A percentile compares a stretch with the other conserved stretches of the same genome.
Evolutionary conservation across 2,329 filamentous ascomycete genomes (phyloP).

Genomic region (Epichloe aotearoae): DNA sequence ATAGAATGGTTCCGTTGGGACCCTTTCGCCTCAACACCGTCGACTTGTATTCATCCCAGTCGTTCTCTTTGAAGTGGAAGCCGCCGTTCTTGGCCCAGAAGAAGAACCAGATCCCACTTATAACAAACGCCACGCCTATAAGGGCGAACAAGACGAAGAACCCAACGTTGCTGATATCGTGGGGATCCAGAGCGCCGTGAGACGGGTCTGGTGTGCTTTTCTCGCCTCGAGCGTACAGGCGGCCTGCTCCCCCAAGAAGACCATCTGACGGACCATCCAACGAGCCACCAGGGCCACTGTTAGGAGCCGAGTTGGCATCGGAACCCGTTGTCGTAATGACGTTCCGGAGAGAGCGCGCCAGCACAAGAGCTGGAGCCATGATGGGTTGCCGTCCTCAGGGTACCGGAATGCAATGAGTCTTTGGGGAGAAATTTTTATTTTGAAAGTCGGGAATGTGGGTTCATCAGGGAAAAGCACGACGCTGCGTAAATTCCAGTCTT

Average conservation of each 20-base stretch:
- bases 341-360: constrained; percentile 14
- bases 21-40: constrained; percentile 82
- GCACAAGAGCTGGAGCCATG: constrained; percentile 29
- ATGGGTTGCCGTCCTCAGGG: constrained; percentile 11
- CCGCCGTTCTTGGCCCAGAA: constrained; percentile 96
- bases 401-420: background rate
- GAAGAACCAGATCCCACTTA: constrained; percentile 88
- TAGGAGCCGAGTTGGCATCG: constrained; percentile 6
- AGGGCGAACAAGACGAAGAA: constrained; percentile 80
- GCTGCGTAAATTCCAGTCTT: background rate
- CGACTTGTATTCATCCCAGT: constrained; percentile 98
- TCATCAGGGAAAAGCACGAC: background rate
- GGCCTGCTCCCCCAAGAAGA: constrained; percentile 27
- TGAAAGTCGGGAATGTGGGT: background rate
- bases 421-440: background rate
- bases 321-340: constrained; percentile 13
- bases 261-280: constrained; percentile 20
- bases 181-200: constrained; percentile 37
- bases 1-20: constrained; percentile 75
- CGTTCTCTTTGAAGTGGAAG: constrained; percentile 69
- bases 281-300: constrained; percentile 6
- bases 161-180: constrained; percentile 50
- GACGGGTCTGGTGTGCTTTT: constrained; percentile 25
- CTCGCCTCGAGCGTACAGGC: constrained; percentile 22
- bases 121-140: constrained; percentile 63